Conservation (phyloP, 495 filamentous ascomycete species). For the Astrothelium subdiscretum region DNA sequence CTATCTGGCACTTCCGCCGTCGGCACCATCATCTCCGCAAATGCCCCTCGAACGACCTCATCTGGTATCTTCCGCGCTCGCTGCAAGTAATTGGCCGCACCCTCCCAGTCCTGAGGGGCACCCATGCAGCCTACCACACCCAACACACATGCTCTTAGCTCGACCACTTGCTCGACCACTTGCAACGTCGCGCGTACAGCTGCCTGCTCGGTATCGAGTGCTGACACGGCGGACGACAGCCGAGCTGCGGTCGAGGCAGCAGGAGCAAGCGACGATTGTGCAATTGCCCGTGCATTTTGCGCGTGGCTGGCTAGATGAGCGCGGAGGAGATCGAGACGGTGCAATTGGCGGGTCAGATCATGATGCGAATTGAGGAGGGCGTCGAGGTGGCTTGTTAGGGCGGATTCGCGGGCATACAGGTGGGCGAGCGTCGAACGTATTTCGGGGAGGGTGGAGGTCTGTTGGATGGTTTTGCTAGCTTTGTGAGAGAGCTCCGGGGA, state of each 20-base stretch:
- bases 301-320: constrained; percentile 80
- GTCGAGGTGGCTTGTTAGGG: constrained; percentile 63
- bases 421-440: constrained; percentile 63
- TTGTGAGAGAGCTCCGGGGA: background rate
- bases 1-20: constrained; percentile 91
- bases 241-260: constrained; percentile 77
- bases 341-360: constrained; percentile 70
- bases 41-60: constrained; percentile 68
- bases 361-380: constrained; percentile 66
- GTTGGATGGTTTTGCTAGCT: background rate
- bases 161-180: constrained; percentile 90
- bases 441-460: constrained; percentile 40
- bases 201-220: constrained; percentile 79
- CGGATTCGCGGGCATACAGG: constrained; percentile 63
- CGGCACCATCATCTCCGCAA: constrained; percentile 85
- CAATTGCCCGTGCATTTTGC: constrained; percentile 70
- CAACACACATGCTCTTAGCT: constrained; percentile 89
- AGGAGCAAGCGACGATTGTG: constrained; percentile 74
- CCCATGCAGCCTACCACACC: constrained; percentile 96
- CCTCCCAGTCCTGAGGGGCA: constrained; percentile 97
- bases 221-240: constrained; percentile 73
- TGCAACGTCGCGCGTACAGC: constrained; percentile 79
- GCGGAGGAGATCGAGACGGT: constrained; percentile 80
- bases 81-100: constrained; percentile 76
- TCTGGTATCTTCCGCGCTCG: constrained; percentile 70